Percentiles rank a stretch among this genome's conserved stretches.
phyloP scores from a whole-genome alignment of 768 basidiomycete genomes.

The Asterophora parasitica region DNA sequence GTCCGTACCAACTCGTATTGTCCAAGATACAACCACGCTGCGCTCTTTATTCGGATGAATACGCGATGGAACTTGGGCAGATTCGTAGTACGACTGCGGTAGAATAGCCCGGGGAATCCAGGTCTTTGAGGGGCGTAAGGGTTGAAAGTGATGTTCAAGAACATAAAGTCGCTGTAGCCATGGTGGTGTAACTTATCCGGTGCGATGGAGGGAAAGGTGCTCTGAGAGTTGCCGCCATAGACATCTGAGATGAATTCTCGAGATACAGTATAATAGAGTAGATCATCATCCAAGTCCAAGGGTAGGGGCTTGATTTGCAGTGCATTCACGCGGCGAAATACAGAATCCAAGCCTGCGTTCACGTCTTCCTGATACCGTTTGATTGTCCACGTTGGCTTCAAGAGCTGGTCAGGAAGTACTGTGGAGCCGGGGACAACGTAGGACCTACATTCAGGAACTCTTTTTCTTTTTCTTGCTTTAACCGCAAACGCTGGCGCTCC shows the following conservation, averaged over 20 bases:
- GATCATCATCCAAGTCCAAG: background rate
- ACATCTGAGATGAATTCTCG: conserved; percentile 16
- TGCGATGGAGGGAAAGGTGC: conserved; percentile 7
- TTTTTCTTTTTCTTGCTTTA: conserved; percentile 1
- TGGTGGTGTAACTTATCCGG: conserved; percentile 16
- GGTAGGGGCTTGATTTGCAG: conserved; percentile 4
- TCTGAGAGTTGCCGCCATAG: conserved; percentile 22
- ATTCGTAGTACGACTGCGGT: conserved; percentile 4
- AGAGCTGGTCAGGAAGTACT: background rate
- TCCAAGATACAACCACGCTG: conserved; percentile 31
- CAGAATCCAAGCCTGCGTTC: conserved; percentile 1
- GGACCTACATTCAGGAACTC: conserved; percentile 6
- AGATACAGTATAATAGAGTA: conserved; percentile 2
- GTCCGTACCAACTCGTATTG: conserved; percentile 27
- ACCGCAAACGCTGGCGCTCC: background rate
- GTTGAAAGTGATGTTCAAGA: conserved; percentile 19
- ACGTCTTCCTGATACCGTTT: conserved; percentile 5
- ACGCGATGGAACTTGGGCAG: conserved; percentile 24
- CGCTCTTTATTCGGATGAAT: conserved; percentile 29
- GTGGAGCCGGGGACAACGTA: background rate
- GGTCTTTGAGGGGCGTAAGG: conserved; percentile 25
- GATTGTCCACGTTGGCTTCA: conserved; percentile 8
- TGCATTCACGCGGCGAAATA: conserved; percentile 10
- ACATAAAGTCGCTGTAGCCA: conserved; percentile 27
- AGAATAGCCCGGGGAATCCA: conserved; percentile 27